Percentiles rank a stretch among this genome's conserved stretches.
Conservation (phyloP, 108 stramenopile genomes). For the Nitzschia palea region DNA sequence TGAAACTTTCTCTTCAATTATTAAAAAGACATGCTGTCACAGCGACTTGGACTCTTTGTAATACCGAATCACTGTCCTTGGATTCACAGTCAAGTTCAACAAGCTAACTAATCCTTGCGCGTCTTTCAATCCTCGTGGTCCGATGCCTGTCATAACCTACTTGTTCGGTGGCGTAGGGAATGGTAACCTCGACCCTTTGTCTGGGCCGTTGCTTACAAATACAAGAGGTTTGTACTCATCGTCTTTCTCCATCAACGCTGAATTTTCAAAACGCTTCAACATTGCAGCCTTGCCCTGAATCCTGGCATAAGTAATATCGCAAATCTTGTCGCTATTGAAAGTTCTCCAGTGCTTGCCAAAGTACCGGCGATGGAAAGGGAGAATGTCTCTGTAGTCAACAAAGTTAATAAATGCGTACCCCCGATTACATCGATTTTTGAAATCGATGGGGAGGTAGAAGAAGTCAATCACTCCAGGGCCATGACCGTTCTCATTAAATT, state of each 20-base stretch:
- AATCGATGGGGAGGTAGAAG: conserved; percentile 99
- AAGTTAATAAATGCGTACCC: conserved; percentile 99
- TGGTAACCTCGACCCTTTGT: conserved; percentile 52
- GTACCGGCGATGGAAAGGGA: conserved; percentile 88
- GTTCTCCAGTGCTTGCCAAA: conserved; percentile 92
- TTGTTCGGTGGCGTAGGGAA: conserved; percentile 34
- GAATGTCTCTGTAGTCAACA: conserved; percentile 86
- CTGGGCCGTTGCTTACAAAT: conserved; percentile 65
- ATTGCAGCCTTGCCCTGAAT: conserved; percentile 98
- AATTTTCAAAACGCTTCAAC: conserved; percentile 98
- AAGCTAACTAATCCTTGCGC: too few species aligned
- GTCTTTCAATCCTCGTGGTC: too few species aligned
- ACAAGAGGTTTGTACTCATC: conserved; percentile 95
- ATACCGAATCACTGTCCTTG: too few species aligned
- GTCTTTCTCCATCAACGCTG: conserved; percentile 97
- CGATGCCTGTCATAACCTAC: too few species aligned
- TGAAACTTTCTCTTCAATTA: too few species aligned
- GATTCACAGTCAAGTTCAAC: too few species aligned
- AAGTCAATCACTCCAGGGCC: conserved; percentile 95
- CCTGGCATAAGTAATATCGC: conserved; percentile 97
- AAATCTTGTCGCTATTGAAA: conserved; percentile 99
- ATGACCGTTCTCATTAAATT: conserved; percentile 88
- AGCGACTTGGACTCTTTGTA: too few species aligned
- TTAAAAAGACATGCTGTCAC: too few species aligned
- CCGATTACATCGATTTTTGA: conserved; percentile 98